Conservation (phyloP, 768 basidiomycete species). For the Strobilomyces dryophilus region DNA sequence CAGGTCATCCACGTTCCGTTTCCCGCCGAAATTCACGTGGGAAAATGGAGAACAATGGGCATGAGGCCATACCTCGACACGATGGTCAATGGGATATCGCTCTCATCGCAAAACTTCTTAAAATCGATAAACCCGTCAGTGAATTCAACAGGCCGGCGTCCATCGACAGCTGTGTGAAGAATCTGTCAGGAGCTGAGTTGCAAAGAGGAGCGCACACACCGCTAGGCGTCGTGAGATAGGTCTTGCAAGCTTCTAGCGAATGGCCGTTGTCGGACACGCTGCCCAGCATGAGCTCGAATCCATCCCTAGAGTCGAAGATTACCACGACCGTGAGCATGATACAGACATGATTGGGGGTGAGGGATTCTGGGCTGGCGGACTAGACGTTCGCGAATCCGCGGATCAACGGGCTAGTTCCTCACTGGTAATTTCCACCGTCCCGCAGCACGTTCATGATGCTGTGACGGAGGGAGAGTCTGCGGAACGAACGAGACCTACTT, state of each 20-base stretch:
- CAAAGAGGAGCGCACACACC: slow-evolving; percentile 33
- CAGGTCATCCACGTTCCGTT: not conserved
- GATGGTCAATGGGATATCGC: slow-evolving; percentile 85
- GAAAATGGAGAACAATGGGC: not conserved
- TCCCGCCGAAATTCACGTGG: slow-evolving; percentile 5
- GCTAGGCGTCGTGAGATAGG: slow-evolving; percentile 59
- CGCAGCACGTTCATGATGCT: not conserved
- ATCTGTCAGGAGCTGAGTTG: not conserved
- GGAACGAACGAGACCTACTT: slow-evolving; percentile 40
- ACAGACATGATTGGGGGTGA: slow-evolving; percentile 2
- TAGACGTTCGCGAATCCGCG: slow-evolving; percentile 2
- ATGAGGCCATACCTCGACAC: slow-evolving; percentile 71
- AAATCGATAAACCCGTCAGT: slow-evolving; percentile 77
- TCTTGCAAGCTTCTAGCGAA: slow-evolving; percentile 82
- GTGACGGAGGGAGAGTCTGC: not conserved
- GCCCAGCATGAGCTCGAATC: slow-evolving; percentile 80
- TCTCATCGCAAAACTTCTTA: slow-evolving; percentile 74
- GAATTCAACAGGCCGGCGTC: slow-evolving; percentile 10
- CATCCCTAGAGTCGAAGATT: slow-evolving; percentile 54
- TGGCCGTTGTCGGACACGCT: slow-evolving; percentile 73
- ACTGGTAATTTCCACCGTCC: not conserved
- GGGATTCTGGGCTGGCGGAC: not conserved
- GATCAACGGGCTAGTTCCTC: not conserved
- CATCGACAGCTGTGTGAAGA: slow-evolving; percentile 7
- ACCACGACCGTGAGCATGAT: slow-evolving; percentile 16